Percentiles rank a stretch among this genome's conserved stretches.
phyloP scores from a whole-genome alignment of 2,329 filamentous ascomycete species.

The Leptodontidium sp. region DNA sequence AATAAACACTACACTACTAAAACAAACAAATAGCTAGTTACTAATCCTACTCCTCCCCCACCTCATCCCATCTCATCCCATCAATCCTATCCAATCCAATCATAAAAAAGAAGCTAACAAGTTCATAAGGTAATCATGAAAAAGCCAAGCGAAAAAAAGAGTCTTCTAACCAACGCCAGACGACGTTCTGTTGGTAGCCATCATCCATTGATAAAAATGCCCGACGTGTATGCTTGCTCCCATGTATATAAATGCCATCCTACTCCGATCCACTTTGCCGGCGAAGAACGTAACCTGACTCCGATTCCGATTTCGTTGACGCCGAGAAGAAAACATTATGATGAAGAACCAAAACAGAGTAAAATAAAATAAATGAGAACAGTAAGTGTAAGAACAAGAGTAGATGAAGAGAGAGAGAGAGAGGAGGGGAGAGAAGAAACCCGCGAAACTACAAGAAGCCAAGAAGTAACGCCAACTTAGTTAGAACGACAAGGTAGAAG shows the following conservation, averaged over 20 bases:
- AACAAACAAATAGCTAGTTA: neutral
- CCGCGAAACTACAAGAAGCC: neutral
- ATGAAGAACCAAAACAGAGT: neutral
- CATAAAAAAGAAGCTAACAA: too few relatives aligned
- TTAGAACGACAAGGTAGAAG: neutral
- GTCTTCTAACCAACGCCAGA: constrained; percentile 7
- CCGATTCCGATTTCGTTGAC: neutral
- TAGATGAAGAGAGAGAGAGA: too few relatives aligned
- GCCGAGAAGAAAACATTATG: neutral
- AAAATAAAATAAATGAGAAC: too few relatives aligned
- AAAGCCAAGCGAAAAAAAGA: neutral
- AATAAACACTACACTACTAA: too few relatives aligned
- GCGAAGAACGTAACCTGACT: neutral
- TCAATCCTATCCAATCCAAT: too few relatives aligned
- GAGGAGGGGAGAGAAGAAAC: too few relatives aligned
- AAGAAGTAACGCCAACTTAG: neutral
- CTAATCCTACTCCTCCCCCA: constrained; percentile 2
- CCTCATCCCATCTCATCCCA: neutral
- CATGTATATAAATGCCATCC: constrained; percentile 4
- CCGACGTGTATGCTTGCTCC: constrained; percentile 8
- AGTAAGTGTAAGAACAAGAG: neutral
- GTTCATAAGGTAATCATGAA: neutral
- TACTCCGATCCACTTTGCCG: neutral
- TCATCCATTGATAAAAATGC: constrained; percentile 19
- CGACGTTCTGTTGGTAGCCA: constrained; percentile 14